Evolutionary conservation across 2,329 filamentous ascomycete genomes (phyloP), one percentile per base, ranked within the genome.

Genomic region (Exophiala sp.): DNA sequence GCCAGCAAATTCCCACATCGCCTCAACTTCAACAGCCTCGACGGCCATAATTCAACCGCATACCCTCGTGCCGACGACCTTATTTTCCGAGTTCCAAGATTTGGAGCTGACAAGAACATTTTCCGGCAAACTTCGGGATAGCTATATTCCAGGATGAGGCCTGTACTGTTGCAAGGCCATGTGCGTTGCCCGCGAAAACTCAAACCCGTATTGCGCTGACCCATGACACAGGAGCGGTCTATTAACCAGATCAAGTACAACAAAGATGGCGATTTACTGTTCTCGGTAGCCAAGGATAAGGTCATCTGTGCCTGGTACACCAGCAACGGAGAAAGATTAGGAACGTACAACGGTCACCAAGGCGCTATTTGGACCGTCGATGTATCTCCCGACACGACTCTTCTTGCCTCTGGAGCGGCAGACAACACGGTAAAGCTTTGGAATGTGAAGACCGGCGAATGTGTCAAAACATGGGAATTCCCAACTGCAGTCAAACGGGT

Each of bases 291-390:
- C 63, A 97, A 97, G 76, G 91, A 97, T 73, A 91, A 96, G 74
- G 82, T 94, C 67, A 88, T 96, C 65, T 95, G 91, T 78, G 91
- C 82, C 60, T 98, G 93, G 93, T 97, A 82, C 74, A 85, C 89
- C 60, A 89, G 94, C 76, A 98, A 98, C 72, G 93, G 93, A 74
- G 93, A 98, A 78, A 86, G 93, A 65, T 80, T 97, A 65, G 93
- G 93, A 65, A 93, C 91, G 63, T 98, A 97, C 76, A 84, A 88
- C 68, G 93, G 93, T 70, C 93, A 98, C 74, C 86, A 94, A 71
- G 93, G 93, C 73, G 91, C 93, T 64, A 86, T 98, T 76, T 98
- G 93, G 93, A 96, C 93, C 57, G 86, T 98, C 71, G 93, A 98
- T 68, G 85, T 95, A 66, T 88, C 95, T 74, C 90, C 91, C 59